These are phyloP conservation scores for Pleurotus tuber-regium DNA, from an alignment of 768 basidiomycete genomes.

Conservation along the genomic window DNA sequence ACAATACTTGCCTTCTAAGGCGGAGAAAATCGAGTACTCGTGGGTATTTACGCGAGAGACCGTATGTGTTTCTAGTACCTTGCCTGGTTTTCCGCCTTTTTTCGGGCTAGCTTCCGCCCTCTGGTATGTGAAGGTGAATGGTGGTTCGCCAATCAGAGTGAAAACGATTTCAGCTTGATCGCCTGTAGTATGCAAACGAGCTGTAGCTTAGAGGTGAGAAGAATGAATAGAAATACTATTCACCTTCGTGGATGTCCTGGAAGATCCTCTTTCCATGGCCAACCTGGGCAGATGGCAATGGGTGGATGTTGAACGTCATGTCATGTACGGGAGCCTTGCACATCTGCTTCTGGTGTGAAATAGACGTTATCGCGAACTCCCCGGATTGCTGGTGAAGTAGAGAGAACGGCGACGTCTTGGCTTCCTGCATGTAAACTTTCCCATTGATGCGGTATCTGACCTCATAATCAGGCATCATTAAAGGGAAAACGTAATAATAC, in stretches of 20 bases:
- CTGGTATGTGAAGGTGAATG: slow-evolving; percentile 96
- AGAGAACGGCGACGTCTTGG: slow-evolving; percentile 82
- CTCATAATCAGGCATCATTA: not conserved
- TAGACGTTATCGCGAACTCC: slow-evolving; percentile 79
- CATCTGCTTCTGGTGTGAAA: slow-evolving; percentile 91
- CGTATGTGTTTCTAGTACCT: slow-evolving; percentile 89
- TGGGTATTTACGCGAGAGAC: slow-evolving; percentile 73
- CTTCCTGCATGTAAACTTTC: slow-evolving; percentile 68
- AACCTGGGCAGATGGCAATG: slow-evolving; percentile 86
- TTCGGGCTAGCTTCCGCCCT: slow-evolving; percentile 67
- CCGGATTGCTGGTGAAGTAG: slow-evolving; percentile 80
- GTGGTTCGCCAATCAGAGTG: slow-evolving; percentile 85
- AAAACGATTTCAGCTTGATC: slow-evolving; percentile 95
- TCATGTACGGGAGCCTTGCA: slow-evolving; percentile 83
- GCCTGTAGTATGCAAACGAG: too few species aligned
- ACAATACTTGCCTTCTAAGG: slow-evolving; percentile 69
- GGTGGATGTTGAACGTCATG: slow-evolving; percentile 69
- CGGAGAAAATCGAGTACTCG: slow-evolving; percentile 90
- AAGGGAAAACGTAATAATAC: slow-evolving; percentile 1
- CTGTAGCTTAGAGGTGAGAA: too few species aligned
- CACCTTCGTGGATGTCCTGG: slow-evolving; percentile 90
- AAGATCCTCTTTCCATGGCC: slow-evolving; percentile 78
- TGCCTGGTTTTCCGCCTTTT: slow-evolving; percentile 69
- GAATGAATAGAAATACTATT: too few species aligned
- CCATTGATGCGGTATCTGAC: slow-evolving; percentile 79